phyloP scores from a whole-genome alignment of 352 stramenopile genomes.

The Pythium aquatile region DNA sequence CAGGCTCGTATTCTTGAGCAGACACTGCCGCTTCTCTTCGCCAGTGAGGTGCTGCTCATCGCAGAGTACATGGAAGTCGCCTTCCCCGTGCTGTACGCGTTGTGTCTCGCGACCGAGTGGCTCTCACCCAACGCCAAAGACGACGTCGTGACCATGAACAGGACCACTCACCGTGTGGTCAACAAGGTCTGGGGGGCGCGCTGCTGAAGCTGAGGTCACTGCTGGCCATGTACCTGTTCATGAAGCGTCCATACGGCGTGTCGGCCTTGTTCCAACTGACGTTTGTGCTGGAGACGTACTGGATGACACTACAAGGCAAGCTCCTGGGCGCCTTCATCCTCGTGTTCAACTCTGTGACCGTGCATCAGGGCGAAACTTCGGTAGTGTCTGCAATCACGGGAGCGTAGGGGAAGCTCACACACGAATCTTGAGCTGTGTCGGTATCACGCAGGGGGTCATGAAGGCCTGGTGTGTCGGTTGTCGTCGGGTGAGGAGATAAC shows the following conservation, averaged over 20 bases:
- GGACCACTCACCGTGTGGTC: not conserved
- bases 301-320: conserved; percentile 38
- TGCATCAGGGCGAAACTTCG: conserved; percentile 13
- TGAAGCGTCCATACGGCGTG: conserved; percentile 30
- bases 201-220: conserved; percentile 36
- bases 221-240: conserved; percentile 22
- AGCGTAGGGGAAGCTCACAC: too few species aligned
- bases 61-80: conserved; percentile 24
- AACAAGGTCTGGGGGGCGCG: conserved; percentile 20
- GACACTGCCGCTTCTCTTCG: conserved; percentile 23
- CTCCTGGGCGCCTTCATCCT: conserved; percentile 26
- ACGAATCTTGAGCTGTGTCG: too few species aligned
- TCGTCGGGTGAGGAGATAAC: too few species aligned
- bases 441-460: too few species aligned
- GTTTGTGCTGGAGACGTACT: conserved; percentile 40
- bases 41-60: conserved; percentile 21
- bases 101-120: not conserved
- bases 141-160: conserved; percentile 6
- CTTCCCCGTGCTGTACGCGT: conserved; percentile 6
- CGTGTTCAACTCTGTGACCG: conserved; percentile 5
- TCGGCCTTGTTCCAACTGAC: conserved; percentile 30
- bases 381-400: too few species aligned
- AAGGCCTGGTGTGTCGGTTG: too few species aligned
- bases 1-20: conserved; percentile 20
- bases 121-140: conserved; percentile 10